Evolutionary conservation across 164 flowering plant species (phyloP), one percentile per base, ranked within the genome.

Genomic region (Buxus sempervirens): DNA sequence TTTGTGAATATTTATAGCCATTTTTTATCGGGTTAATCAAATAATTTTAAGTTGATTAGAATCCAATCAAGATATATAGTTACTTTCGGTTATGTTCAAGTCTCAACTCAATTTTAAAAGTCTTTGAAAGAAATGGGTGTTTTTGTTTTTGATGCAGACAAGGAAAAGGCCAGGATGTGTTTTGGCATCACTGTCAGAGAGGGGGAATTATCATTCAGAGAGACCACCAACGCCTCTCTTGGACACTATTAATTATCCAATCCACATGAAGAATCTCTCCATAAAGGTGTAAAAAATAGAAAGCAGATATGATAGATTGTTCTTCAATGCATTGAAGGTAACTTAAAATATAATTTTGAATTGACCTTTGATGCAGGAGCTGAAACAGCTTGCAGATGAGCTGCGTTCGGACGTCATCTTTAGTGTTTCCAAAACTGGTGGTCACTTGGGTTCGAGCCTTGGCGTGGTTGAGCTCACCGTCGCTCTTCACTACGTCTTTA

Each of bases 261-360:
- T 91, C 69, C 98, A 95, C 79, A 90, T 95, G 98, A 95, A 95
- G 80, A 95, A 95, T 73, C 90, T 95, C 7, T 91, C 98, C 23
- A 38, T 77, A 19, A 89, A 85, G 90, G 98, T 94, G 78, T 19
- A 24, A 0, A 14, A 64, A 38, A 7, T 32, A 22, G 27, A 22
- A 55, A 54, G 27, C 54, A 10, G 32, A 28, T 72, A 12, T 21
- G 19, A 28, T 13, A 45, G 45, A 41, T 5, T 41, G 38, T 54
- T 28, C 15, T 60, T 56, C 5, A 18, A 45, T 59, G 62, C 27
- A 57, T 45, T 57, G 15, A 22, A 56, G 22, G n/a, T 18, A 3
- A 32, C 38, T 32, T 3, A 32, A 32, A 3, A 3, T 32, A n/a
- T n/a, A n/a, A n/a, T 32, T 32, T 32, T 32, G 3, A 3, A 32